Evolutionary conservation across 1,139 yeast species (phyloP).

Genomic region (Candida sanyaensis): DNA sequence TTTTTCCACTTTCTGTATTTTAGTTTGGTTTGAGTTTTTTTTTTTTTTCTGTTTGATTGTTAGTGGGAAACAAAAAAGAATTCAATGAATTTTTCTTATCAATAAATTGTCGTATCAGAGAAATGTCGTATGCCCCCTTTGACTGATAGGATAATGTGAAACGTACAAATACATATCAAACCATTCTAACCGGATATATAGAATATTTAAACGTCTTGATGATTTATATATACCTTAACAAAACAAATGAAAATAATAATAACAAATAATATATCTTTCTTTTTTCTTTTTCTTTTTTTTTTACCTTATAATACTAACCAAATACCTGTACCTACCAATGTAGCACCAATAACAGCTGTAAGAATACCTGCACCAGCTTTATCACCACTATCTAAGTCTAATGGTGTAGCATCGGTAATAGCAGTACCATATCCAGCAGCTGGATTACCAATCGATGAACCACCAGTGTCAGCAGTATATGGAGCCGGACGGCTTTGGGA

Average conservation of each 20-base stretch:
- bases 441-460: constrained; percentile 58
- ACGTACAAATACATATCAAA: too few species aligned
- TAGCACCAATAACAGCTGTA: constrained; percentile 71
- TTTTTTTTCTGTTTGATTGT: too few species aligned
- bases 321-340: constrained; percentile 62
- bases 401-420: constrained; percentile 40
- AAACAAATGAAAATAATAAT: background rate
- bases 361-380: constrained; percentile 88
- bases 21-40: background rate
- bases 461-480: constrained; percentile 59
- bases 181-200: background rate
- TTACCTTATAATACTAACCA: constrained; percentile 59
- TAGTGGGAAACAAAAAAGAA: too few species aligned
- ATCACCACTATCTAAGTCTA: constrained; percentile 61
- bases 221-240: background rate
- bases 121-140: too few species aligned
- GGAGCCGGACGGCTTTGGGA: constrained; percentile 58
- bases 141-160: too few species aligned
- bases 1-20: background rate
- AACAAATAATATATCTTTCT: background rate
- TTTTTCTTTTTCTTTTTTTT: too few species aligned
- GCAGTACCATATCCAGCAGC: constrained; percentile 57
- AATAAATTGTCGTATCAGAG: background rate
- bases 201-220: background rate
- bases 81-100: background rate